Conservation (phyloP, 208 protist genomes). For the Wallacemonas rigidus region DNA sequence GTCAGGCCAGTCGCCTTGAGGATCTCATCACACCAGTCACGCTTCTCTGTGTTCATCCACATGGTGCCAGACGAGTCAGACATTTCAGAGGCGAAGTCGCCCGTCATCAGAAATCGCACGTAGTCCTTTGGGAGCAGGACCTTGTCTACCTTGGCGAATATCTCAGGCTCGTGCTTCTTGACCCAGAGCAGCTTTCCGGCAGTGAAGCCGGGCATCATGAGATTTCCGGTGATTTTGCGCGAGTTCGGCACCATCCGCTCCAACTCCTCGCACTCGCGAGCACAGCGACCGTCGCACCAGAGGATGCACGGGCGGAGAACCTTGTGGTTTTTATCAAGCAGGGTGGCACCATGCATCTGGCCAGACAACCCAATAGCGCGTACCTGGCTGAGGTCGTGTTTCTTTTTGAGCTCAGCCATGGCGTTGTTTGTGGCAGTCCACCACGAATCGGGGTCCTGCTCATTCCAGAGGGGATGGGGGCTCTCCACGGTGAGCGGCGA, state of each 20-base stretch:
- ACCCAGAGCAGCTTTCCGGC: constrained; percentile 83
- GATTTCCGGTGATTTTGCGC: constrained; percentile 66
- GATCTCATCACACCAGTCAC: constrained; percentile 69
- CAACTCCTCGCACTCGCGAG: constrained; percentile 66
- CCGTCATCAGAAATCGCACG: constrained; percentile 67
- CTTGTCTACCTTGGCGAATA: constrained; percentile 56
- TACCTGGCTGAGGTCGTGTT: constrained; percentile 55
- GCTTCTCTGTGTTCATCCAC: constrained; percentile 72
- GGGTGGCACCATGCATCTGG: constrained; percentile 75
- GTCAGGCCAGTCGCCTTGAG: constrained; percentile 65
- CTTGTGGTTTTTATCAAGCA: constrained; percentile 57
- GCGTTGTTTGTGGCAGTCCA: constrained; percentile 61
- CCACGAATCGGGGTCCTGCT: constrained; percentile 66
- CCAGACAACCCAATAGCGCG: constrained; percentile 64
- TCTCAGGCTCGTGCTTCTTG: constrained; percentile 63
- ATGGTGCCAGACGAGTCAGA: constrained; percentile 73
- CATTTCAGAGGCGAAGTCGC: constrained; percentile 69
- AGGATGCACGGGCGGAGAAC: constrained; percentile 79
- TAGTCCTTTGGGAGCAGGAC: constrained; percentile 85
- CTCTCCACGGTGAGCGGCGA: constrained; percentile 48
- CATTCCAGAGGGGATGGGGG: constrained; percentile 72
- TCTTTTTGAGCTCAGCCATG: constrained; percentile 50
- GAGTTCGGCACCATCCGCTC: constrained; percentile 55
- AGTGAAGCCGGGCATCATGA: constrained; percentile 87
- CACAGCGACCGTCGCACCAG: constrained; percentile 79